Percentiles rank a stretch among this genome's conserved stretches.
Conservation (phyloP, 192 early-diverging fungal species). For the Funneliformis geosporum region DNA sequence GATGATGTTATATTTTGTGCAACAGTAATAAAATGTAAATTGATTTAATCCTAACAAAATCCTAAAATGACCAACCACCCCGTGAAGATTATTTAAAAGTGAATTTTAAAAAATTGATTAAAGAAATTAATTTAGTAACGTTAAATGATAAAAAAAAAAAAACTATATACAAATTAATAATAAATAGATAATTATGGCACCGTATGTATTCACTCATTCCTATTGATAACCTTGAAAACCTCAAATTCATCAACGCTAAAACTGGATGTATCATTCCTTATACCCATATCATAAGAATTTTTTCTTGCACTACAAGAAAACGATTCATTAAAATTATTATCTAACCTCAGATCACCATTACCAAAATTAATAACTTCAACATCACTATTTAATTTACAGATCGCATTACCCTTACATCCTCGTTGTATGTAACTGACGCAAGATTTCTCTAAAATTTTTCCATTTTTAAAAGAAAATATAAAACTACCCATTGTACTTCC, state of each 20-base stretch:
- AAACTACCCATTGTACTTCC: background rate
- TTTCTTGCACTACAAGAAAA: background rate
- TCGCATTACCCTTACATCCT: background rate
- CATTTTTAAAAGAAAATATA: slow-evolving; percentile 8
- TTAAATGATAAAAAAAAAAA: too few species aligned
- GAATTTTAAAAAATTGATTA: too few species aligned
- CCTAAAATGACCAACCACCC: too few species aligned
- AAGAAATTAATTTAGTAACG: too few species aligned
- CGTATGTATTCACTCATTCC: background rate
- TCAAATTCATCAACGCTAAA: slow-evolving; percentile 8
- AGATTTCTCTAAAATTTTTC: background rate
- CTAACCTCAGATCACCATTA: background rate
- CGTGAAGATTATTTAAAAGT: too few species aligned
- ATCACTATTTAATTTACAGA: background rate
- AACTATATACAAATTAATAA: too few species aligned
- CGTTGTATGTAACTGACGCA: background rate
- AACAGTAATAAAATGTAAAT: too few species aligned
- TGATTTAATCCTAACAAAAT: too few species aligned
- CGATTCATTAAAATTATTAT: background rate
- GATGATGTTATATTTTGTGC: too few species aligned
- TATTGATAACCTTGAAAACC: slow-evolving; percentile 5
- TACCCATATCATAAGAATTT: background rate
- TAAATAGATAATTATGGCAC: too few species aligned
- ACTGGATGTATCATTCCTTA: background rate
- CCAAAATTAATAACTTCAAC: background rate